Base-by-base conservation (phyloP, 768 basidiomycete species). In the Kockovaella imperatae region DNA sequence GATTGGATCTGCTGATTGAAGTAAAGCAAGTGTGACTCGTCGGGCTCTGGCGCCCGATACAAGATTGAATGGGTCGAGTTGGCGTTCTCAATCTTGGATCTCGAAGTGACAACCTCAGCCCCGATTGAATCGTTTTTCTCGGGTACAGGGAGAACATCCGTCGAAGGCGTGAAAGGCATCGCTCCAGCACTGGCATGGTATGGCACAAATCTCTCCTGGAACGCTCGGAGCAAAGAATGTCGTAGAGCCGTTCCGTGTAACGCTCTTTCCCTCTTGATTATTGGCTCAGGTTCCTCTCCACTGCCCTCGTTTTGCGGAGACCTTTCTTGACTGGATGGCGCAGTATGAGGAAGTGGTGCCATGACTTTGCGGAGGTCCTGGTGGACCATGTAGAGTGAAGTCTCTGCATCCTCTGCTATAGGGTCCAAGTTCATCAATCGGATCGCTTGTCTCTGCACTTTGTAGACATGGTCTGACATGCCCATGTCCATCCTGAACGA, bases 1-100 rank as follows among this genome's bases (percentile, higher is more conserved):
- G 83, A 86, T 53, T 80, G 79, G 31, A 95, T 84, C 36, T 80
- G 74, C 72, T 83, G 78, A 61, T 95, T 82, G n/a, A n/a, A n/a
- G n/a, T n/a, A n/a, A n/a, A n/a, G n/a, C n/a, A n/a, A n/a, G n/a
- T n/a, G n/a, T n/a, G n/a, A n/a, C n/a, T n/a, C n/a, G n/a, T 20
- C 82, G 74, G 50, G 75, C 76, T 69, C 93, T 84, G 8, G 79
- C 75, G 8, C 40, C 40, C 10, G 31, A 32, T n/a, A 10, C 31
- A 10, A 10, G 11, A 13, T 42, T 18, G 40, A 21, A 14, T 82
- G 80, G 8, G 26, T 71, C 71, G 40, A 69, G 71, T 2, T 76
- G 74, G n/a, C 57, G 50, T 18, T 73, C 54, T 20, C 74, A 74
- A 44, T 76, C 75, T 35, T 13, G 49, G 42, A 10, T 78, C 54